These are phyloP conservation scores for Boletus smithii DNA, from an alignment of 1,284 basidiomycete species.

Conservation along the genomic window DNA sequence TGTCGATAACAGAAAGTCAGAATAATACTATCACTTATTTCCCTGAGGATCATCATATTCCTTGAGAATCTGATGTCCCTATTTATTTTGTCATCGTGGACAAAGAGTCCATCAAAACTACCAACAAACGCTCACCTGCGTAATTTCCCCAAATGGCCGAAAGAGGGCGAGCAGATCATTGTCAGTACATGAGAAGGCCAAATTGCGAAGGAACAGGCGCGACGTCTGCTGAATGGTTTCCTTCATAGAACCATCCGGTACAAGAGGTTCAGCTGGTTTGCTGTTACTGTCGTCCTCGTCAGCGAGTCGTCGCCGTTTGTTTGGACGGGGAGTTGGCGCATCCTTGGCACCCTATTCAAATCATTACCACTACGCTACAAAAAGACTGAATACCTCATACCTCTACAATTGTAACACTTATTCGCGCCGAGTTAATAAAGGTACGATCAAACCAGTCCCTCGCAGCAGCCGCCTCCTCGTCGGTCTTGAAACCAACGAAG, in stretches of 20 bases:
- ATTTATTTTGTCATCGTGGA: slow-evolving; percentile 49
- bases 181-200: slow-evolving; percentile 81
- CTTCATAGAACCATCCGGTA: slow-evolving; percentile 44
- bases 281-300: slow-evolving; percentile 27
- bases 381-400: slow-evolving; percentile 36
- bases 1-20: slow-evolving; percentile 19
- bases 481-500: slow-evolving; percentile 87
- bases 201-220: slow-evolving; percentile 88
- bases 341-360: slow-evolving; percentile 56
- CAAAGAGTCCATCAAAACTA: slow-evolving; percentile 3
- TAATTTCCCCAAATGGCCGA: slow-evolving; percentile 66
- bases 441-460: slow-evolving; percentile 85
- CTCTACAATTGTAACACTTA: slow-evolving; percentile 78
- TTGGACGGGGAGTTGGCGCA: slow-evolving; percentile 60
- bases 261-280: slow-evolving; percentile 10
- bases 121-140: slow-evolving; percentile 52
- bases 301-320: slow-evolving; percentile 56
- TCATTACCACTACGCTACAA: neutral
- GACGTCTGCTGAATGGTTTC: slow-evolving; percentile 74
- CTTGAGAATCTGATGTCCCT: slow-evolving; percentile 61
- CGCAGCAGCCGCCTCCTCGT: slow-evolving; percentile 73
- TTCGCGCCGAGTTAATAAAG: slow-evolving; percentile 73
- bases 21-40: slow-evolving; percentile 44
- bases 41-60: slow-evolving; percentile 59
- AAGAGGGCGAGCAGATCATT: slow-evolving; percentile 73